These are phyloP conservation scores for Chlamydomonas reinhardtii DNA, from an alignment of 163 green algal genomes.

Conservation along the genomic window DNA sequence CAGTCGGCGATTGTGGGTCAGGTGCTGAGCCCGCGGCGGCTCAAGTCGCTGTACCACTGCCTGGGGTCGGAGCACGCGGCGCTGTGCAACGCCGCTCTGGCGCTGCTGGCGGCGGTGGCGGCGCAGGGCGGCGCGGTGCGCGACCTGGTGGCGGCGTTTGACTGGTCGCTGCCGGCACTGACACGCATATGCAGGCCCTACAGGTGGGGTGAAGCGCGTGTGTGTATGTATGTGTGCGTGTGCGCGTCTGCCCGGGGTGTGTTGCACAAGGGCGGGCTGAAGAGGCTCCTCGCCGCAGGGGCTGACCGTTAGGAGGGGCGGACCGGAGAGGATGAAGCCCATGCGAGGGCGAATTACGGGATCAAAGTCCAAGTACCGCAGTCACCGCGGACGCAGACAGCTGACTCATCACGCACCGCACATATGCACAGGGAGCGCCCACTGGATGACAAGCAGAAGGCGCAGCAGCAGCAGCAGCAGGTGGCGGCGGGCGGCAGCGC, in stretches of 20 bases:
- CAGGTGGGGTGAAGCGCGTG: no score
- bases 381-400: no score
- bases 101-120: slow-evolving; percentile 55
- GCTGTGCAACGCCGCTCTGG: slow-evolving; percentile 46
- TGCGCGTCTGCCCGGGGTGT: neutral
- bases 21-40: slow-evolving; percentile 20
- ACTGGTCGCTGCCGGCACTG: slow-evolving; percentile 53
- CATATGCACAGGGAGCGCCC: slow-evolving; percentile 23
- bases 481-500: neutral
- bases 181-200: neutral
- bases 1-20: neutral
- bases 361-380: no score
- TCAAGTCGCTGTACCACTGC: slow-evolving; percentile 52
- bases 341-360: no score
- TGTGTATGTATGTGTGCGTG: no score
- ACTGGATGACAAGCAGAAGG: neutral
- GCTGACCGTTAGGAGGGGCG: no score
- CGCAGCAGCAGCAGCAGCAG: slow-evolving; percentile 16
- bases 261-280: no score
- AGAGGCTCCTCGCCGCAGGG: no score
- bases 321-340: no score
- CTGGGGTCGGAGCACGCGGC: slow-evolving; percentile 8
- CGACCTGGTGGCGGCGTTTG: slow-evolving; percentile 53
- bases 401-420: no score
- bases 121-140: slow-evolving; percentile 29